These are phyloP conservation scores for Candida lessepsii DNA, from an alignment of 805 yeast genomes.

Conservation along the genomic window DNA sequence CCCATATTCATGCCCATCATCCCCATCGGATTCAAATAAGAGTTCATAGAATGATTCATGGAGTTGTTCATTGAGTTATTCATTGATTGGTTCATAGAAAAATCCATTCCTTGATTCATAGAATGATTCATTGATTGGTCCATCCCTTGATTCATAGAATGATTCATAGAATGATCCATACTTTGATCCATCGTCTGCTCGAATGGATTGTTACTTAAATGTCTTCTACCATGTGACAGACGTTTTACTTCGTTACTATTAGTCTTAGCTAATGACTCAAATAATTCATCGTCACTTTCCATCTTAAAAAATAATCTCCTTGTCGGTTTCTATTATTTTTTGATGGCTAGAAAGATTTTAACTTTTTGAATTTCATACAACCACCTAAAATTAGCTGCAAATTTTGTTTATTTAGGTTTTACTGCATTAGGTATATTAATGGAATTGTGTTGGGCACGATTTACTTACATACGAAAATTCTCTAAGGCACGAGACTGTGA, in stretches of 20 bases:
- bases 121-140: not conserved
- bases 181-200: not conserved
- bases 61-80: not conserved
- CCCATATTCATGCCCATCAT: slow-evolving; percentile 5
- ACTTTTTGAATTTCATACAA: not conserved
- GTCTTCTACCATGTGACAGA: slow-evolving; percentile 4
- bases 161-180: not conserved
- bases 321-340: too few relatives aligned
- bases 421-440: slow-evolving; percentile 7
- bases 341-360: too few relatives aligned
- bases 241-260: slow-evolving; percentile 1
- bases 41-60: slow-evolving; percentile 1
- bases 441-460: too few relatives aligned
- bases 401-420: slow-evolving; percentile 10
- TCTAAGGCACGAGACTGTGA: too few relatives aligned
- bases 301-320: not conserved
- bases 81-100: not conserved
- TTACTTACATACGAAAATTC: too few relatives aligned
- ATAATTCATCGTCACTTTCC: slow-evolving; percentile 15
- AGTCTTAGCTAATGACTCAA: slow-evolving; percentile 6
- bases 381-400: slow-evolving; percentile 11
- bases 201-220: slow-evolving; percentile 5
- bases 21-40: slow-evolving; percentile 3
- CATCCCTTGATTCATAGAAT: not conserved
- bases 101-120: not conserved